Evolutionary conservation across 2,329 filamentous ascomycete genomes (phyloP), one percentile per base, ranked within the genome.

Genomic region (Talaromyces albobiverticillius): DNA sequence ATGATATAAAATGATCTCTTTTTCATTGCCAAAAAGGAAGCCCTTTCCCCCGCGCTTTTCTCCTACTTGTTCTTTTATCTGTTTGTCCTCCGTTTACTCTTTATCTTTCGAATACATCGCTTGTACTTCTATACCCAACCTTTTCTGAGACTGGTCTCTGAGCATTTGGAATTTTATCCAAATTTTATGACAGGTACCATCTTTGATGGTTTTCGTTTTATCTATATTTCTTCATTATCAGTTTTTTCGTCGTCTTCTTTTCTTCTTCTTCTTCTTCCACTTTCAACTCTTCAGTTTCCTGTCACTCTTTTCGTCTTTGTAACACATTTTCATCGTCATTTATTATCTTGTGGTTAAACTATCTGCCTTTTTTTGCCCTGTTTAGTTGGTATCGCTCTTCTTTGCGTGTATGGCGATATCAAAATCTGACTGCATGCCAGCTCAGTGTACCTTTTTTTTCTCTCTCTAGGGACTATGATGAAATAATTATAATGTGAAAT

Each of bases 1-100:
- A 69, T 73, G 65, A 70, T 72, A 53, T 72, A 57, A 67, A 53
- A 36, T 42, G 46, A 49, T 58, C 32, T 14, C 38, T 36, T 51
- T 45, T 55, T 49, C 59, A 55, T 45, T 45, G 26, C 13, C 14
- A 23, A 32, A 20, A 31, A 10, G 47, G 14, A 7, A 23, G 11
- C 36, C 6, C 13, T 23, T 20, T 29, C 20, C 13, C 20, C 16
- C 22, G 20, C 20, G 6, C 16, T 22, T 14, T 29, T 11, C 32
- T 32, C 8, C 29, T 46, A 13, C 26, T 5, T 11, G 13, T 32
- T 32, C 14, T 14, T 13, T 20, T 31, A n/a, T 29, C 11, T 18
- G 4, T n/a, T 13, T 47, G n/a, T 25, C n/a, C 10, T 42, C 9
- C 42, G 5, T 45, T 29, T 45, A 29, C 16, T 31, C 36, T 40